These are phyloP conservation scores for Fusarium papillatum DNA, from an alignment of 2,329 filamentous ascomycete species.

Conservation along the genomic window DNA sequence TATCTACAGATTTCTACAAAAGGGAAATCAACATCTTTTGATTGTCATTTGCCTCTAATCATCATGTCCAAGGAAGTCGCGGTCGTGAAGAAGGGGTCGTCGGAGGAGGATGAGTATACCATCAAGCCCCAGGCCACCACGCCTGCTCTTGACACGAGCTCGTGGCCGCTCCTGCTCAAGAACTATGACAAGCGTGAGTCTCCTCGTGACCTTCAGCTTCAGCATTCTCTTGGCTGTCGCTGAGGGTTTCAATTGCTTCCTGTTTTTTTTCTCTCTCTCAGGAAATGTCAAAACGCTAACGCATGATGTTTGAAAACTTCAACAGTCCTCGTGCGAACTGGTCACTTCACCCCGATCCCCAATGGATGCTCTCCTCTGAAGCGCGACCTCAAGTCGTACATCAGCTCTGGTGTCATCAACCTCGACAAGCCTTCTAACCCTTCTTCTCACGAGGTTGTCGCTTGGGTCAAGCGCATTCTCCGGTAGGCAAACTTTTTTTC, in stretches of 20 bases:
- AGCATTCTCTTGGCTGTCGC: not conserved
- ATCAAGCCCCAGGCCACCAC: conserved; percentile 93
- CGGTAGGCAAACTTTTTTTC: conserved; percentile 66
- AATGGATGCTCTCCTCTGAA: conserved; percentile 92
- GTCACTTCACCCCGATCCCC: conserved; percentile 97
- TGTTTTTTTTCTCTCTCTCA: not conserved
- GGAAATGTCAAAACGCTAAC: conserved; percentile 30
- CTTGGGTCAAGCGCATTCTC: conserved; percentile 98
- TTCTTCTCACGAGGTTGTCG: conserved; percentile 98
- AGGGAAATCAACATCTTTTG: conserved; percentile 18
- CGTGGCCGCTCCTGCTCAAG: conserved; percentile 94
- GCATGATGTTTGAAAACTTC: conserved; percentile 28
- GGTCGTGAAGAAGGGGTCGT: conserved; percentile 48
- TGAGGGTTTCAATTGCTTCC: conserved; percentile 15
- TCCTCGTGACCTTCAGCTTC: not conserved
- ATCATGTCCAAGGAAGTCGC: conserved; percentile 63
- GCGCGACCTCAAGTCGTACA: conserved; percentile 96
- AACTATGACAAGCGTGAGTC: conserved; percentile 92
- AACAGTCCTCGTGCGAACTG: conserved; percentile 91
- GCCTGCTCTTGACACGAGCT: conserved; percentile 85
- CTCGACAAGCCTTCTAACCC: conserved; percentile 90
- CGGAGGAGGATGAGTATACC: conserved; percentile 78
- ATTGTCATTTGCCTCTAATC: conserved; percentile 11
- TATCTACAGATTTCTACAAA: conserved; percentile 35
- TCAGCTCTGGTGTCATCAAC: conserved; percentile 98